These are phyloP conservation scores for Phylloporus rhodoxanthus DNA, from an alignment of 768 basidiomycete species.

Conservation along the genomic window DNA sequence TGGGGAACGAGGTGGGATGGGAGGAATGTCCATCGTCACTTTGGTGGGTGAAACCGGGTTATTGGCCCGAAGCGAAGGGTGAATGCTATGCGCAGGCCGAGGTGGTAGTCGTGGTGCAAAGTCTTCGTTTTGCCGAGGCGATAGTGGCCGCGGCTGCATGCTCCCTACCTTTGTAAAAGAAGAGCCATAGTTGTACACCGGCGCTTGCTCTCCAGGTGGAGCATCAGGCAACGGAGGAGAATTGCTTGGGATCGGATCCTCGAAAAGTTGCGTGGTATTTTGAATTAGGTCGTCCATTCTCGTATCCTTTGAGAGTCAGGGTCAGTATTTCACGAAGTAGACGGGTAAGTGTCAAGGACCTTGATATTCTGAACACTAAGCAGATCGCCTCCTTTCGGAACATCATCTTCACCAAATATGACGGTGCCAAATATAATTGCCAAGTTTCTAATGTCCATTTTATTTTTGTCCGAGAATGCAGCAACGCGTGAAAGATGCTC, in stretches of 20 bases:
- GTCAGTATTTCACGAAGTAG: conserved; percentile 31
- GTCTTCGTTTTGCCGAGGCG: conserved; percentile 44
- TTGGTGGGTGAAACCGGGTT: conserved; percentile 45
- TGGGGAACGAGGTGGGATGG: conserved; percentile 22
- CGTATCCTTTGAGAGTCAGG: conserved; percentile 40
- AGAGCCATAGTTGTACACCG: conserved; percentile 60
- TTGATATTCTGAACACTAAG: conserved; percentile 70
- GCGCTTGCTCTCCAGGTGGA: conserved; percentile 57
- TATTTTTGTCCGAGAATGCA: conserved; percentile 64
- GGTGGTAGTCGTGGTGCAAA: conserved; percentile 67
- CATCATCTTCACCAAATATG: conserved; percentile 88
- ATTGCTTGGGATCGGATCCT: conserved; percentile 44
- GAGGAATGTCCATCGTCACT: conserved; percentile 32
- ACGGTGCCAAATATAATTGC: conserved; percentile 87
- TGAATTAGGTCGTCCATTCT: conserved; percentile 85
- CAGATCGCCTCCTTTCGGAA: conserved; percentile 72
- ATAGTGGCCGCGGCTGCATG: conserved; percentile 30
- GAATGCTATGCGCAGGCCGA: conserved; percentile 68
- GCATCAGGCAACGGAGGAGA: conserved; percentile 74
- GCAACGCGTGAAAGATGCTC: conserved; percentile 80
- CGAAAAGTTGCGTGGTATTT: conserved; percentile 59
- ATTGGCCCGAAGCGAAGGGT: conserved; percentile 58
- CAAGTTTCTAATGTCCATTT: conserved; percentile 91
- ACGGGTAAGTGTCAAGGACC: conserved; percentile 37
- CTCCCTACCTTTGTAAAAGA: conserved; percentile 60